A percentile compares a stretch with the other conserved stretches of the same genome.
phyloP scores from a whole-genome alignment of 805 yeast species.

The Yamadazyma philogaea region DNA sequence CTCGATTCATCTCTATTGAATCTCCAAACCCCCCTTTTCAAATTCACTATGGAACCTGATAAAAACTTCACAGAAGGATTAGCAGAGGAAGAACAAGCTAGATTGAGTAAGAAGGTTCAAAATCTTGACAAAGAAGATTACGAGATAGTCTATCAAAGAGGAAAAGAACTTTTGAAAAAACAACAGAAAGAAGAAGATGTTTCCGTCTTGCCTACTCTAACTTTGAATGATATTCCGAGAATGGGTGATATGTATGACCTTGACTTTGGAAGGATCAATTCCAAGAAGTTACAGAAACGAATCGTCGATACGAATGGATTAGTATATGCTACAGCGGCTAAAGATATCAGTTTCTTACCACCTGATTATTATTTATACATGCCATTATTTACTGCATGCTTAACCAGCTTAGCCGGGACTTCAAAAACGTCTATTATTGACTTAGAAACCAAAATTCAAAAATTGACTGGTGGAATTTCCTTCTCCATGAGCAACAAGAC shows the following conservation, averaged over 20 bases:
- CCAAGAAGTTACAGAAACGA: conserved; percentile 43
- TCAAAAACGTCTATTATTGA: conserved; percentile 63
- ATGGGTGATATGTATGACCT: conserved; percentile 41
- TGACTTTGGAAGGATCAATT: conserved; percentile 24
- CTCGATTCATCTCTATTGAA: conserved; percentile 51
- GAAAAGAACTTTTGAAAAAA: conserved; percentile 53
- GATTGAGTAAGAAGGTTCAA: conserved; percentile 45
- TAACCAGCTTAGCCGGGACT: conserved; percentile 86
- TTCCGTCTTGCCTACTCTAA: conserved; percentile 75
- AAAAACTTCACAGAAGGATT: conserved; percentile 50
- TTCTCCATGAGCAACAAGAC: conserved; percentile 58
- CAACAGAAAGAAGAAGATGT: conserved; percentile 73
- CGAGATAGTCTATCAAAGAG: conserved; percentile 55
- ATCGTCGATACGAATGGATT: conserved; percentile 77
- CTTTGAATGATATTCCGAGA: conserved; percentile 68
- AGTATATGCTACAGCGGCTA: conserved; percentile 69
- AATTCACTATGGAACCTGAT: conserved; percentile 74
- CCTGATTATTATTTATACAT: conserved; percentile 61
- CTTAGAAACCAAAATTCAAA: conserved; percentile 79
- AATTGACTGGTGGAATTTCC: conserved; percentile 79
- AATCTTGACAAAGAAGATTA: conserved; percentile 54
- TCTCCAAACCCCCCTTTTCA: conserved; percentile 52
- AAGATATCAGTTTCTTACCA: conserved; percentile 60
- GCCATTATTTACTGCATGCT: conserved; percentile 73
- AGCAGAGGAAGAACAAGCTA: conserved; percentile 52